phyloP scores from a whole-genome alignment of 2,329 filamentous ascomycete genomes.

The Ilyonectria mors-panacis region DNA sequence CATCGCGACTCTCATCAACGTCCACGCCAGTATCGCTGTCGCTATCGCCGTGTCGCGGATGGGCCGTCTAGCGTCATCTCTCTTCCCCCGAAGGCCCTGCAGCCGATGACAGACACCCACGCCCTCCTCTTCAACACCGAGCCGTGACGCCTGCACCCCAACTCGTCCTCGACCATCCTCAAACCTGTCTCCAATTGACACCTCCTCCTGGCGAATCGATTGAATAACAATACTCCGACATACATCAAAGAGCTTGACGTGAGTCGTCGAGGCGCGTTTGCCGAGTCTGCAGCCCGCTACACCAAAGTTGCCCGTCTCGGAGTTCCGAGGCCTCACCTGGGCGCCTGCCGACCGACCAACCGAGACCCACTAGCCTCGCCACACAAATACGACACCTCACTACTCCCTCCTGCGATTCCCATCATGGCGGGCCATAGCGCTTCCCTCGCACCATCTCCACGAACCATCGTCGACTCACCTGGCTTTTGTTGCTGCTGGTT shows the following conservation, averaged over 20 bases:
- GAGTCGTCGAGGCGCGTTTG: conserved; percentile 12
- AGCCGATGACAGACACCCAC: conserved; percentile 18
- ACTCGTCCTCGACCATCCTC: background rate
- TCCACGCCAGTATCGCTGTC: conserved; percentile 14
- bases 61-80: conserved; percentile 15
- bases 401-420: conserved; percentile 24
- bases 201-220: conserved; percentile 20
- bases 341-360: conserved; percentile 38
- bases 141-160: conserved; percentile 4
- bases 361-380: conserved; percentile 40
- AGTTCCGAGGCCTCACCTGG: conserved; percentile 46
- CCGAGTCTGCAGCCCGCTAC: conserved; percentile 20
- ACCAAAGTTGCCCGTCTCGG: conserved; percentile 45
- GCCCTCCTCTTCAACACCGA: conserved; percentile 4
- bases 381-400: conserved; percentile 33
- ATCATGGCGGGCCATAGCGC: conserved; percentile 45
- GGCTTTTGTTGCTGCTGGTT: conserved; percentile 38
- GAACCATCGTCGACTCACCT: conserved; percentile 38
- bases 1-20: conserved; percentile 32
- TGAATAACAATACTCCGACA: conserved; percentile 14
- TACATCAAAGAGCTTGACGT: background rate
- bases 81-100: conserved; percentile 11
- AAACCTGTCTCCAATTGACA: background rate
- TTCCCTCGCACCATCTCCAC: conserved; percentile 41
- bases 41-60: conserved; percentile 10